Evolutionary conservation across 2,329 filamentous ascomycete species (phyloP).

Genomic region (Beauveria scarabaeidicola): DNA sequence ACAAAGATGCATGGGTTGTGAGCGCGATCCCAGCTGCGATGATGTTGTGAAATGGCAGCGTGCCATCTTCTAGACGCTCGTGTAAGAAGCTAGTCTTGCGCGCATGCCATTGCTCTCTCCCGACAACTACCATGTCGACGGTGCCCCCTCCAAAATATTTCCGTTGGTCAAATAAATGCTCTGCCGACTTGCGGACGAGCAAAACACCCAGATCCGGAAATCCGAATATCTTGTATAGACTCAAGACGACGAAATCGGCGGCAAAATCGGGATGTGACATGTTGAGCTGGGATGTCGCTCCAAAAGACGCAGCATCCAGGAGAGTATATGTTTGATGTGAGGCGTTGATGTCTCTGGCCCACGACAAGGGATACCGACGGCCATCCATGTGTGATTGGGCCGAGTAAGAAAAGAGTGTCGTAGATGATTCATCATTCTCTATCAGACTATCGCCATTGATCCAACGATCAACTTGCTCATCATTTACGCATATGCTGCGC

Average conservation of each 20-base stretch:
- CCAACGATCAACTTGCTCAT: slow-evolving; percentile 58
- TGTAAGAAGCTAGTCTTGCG: slow-evolving; percentile 65
- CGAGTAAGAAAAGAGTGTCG: slow-evolving; percentile 65
- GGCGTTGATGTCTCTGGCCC: slow-evolving; percentile 47
- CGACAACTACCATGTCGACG: slow-evolving; percentile 75
- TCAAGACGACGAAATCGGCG: slow-evolving; percentile 80
- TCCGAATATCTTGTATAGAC: slow-evolving; percentile 96
- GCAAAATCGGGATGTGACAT: slow-evolving; percentile 51
- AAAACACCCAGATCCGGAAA: slow-evolving; percentile 86
- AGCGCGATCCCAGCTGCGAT: slow-evolving; percentile 72
- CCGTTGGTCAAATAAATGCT: slow-evolving; percentile 53
- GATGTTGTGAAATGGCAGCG: slow-evolving; percentile 83
- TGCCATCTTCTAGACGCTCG: slow-evolving; percentile 82
- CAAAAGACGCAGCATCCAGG: slow-evolving; percentile 75
- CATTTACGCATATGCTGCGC: slow-evolving; percentile 56
- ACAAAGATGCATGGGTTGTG: slow-evolving; percentile 58
- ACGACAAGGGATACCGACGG: slow-evolving; percentile 60
- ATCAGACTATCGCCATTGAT: slow-evolving; percentile 34
- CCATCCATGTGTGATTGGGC: slow-evolving; percentile 94
- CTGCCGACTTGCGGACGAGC: slow-evolving; percentile 66
- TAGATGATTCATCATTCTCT: slow-evolving; percentile 17
- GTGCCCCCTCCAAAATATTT: slow-evolving; percentile 92
- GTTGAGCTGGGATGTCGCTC: slow-evolving; percentile 68
- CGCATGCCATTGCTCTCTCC: slow-evolving; percentile 76
- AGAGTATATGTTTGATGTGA: slow-evolving; percentile 50